phyloP scores from a whole-genome alignment of 768 basidiomycete genomes.

The Asterophora lycoperdoides region DNA sequence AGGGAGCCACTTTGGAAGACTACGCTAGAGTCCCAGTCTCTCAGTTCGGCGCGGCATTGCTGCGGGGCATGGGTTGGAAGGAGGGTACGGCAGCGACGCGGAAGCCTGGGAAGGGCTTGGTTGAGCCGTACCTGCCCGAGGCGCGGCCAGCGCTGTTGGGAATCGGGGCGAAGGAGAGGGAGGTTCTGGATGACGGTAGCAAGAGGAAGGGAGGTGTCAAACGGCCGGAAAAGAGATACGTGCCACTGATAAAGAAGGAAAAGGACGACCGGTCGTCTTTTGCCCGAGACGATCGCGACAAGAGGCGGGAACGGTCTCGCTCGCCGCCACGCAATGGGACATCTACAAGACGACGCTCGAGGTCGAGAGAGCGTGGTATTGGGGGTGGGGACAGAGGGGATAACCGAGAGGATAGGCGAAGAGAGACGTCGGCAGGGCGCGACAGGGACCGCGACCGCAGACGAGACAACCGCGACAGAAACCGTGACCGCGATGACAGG shows the following conservation, averaged over 20 bases:
- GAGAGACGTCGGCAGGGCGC: conserved; percentile 16
- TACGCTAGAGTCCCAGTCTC: conserved; percentile 90
- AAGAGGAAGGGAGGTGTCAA: conserved; percentile 43
- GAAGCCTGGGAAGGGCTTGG: conserved; percentile 55
- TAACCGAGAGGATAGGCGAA: conserved; percentile 26
- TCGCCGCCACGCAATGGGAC: conserved; percentile 32
- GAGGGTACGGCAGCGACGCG: conserved; percentile 70
- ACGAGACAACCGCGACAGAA: conserved; percentile 4
- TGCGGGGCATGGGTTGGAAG: conserved; percentile 97
- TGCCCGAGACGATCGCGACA: conserved; percentile 11
- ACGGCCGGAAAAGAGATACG: conserved; percentile 69
- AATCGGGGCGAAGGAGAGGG: conserved; percentile 88
- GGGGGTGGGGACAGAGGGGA: too few relatives aligned
- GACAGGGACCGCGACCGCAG: conserved; percentile 18
- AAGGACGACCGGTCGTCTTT: conserved; percentile 32
- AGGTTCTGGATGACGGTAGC: conserved; percentile 66
- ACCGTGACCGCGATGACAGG: conserved; percentile 6
- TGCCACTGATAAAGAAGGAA: conserved; percentile 78
- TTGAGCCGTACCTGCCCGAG: conserved; percentile 78
- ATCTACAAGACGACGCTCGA: conserved; percentile 46
- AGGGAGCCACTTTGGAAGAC: conserved; percentile 72
- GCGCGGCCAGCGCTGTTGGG: conserved; percentile 85
- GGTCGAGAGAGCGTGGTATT: conserved; percentile 43
- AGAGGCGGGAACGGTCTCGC: conserved; percentile 31
- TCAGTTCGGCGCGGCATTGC: conserved; percentile 88